Evolutionary conservation across 176 grass and related monocot genomes (phyloP), one percentile per base, ranked within the genome.

Genomic region (Avena eriantha): DNA sequence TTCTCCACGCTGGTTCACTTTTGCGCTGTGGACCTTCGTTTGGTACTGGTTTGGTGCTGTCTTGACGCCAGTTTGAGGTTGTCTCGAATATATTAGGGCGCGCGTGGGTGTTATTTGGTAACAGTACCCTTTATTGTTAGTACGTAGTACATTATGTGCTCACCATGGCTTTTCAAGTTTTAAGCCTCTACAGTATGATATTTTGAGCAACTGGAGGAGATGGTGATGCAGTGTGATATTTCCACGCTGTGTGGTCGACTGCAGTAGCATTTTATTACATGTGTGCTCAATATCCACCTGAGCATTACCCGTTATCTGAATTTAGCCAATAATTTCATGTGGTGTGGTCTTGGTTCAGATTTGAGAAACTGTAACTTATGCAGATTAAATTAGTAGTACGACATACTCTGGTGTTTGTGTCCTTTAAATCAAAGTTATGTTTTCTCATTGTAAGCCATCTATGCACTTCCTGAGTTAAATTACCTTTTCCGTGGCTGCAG

Each of bases 401-500:
- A 0, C 19, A 23, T 60, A 46, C 51, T 58, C 15, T 5, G 3
- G 6, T 54, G 49, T 81, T 48, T 36, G 7, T 65, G 16, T 23
- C 63, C 84, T 14, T 82, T 5, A 26, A 59, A 26, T 61, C n/a
- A 33, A 29, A 67, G 10, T 60, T 29, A 13, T 82, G 17, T 36
- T 58, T 84, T 74, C 63, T 33, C 16, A 65, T 13, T 87, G 48
- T 36, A 69, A 57, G 33, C 7, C 29, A 43, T 60, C 18, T 4
- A 61, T 53, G 21, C 34, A 41, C 53, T 29, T 26, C 26, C 79
- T 54, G 8, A 70, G 14, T 60, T 77, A 60, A 71, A 61, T 81
- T 66, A 2, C 5, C 19, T 23, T 57, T 54, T 77, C 31, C 79
- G 9, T 61, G 26, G n/a, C 50, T 94, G 80, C 97, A 99, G 94